phyloP scores from a whole-genome alignment of 805 yeast species.

The Ogataea ganodermae region DNA sequence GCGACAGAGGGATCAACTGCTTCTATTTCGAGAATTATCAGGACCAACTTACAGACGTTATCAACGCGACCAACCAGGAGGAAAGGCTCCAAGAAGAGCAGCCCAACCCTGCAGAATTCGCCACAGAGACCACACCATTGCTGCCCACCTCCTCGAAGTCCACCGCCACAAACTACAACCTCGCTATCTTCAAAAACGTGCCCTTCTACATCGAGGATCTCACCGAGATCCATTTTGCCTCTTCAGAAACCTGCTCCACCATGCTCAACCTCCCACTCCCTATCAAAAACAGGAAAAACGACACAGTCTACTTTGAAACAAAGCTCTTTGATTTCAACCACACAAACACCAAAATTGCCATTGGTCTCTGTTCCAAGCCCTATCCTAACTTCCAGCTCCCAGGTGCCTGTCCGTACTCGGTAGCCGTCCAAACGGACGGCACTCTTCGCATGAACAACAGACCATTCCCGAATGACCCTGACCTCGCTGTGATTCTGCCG shows the following conservation, averaged over 20 bases:
- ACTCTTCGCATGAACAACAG: conserved; percentile 60
- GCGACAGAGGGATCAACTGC: conserved; percentile 38
- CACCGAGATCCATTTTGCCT: conserved; percentile 34
- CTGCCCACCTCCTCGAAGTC: conserved; percentile 17
- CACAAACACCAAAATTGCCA: conserved; percentile 54
- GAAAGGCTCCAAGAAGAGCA: conserved; percentile 8
- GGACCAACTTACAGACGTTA: conserved; percentile 32
- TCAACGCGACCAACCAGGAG: conserved; percentile 22
- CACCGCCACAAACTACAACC: conserved; percentile 16
- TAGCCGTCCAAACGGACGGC: conserved; percentile 76
- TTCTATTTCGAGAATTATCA: conserved; percentile 35
- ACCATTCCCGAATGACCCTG: conserved; percentile 54
- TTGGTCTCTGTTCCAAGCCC: conserved; percentile 72
- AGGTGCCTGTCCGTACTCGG: conserved; percentile 67
- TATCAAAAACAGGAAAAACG: conserved; percentile 40
- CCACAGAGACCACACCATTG: conserved; percentile 23
- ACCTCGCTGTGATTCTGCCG: conserved; percentile 48
- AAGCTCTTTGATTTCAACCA: conserved; percentile 45
- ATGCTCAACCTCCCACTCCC: conserved; percentile 38
- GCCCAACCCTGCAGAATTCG: conserved; percentile 2
- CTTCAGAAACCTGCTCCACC: conserved; percentile 27
- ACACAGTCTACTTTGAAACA: conserved; percentile 67
- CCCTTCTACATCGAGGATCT: conserved; percentile 37
- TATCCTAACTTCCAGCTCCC: conserved; percentile 77
- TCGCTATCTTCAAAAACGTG: conserved; percentile 16